Conservation (phyloP, 129 eudicot species). For the Centaurea solstitialis region DNA sequence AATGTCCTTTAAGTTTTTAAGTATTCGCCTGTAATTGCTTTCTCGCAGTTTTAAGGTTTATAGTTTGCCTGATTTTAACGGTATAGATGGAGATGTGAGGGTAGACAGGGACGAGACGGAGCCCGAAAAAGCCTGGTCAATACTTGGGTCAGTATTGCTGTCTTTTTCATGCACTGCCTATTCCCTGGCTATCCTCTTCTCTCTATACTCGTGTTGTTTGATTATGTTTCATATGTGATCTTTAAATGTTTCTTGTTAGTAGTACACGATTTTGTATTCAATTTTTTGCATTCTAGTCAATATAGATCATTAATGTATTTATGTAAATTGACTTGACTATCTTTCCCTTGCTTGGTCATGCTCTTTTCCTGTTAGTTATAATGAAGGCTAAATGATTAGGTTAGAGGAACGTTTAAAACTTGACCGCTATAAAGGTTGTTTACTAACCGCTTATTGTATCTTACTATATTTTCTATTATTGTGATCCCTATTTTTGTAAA, state of each 20-base stretch:
- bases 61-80: slow-evolving; percentile 5
- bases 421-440: too few species aligned
- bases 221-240: neutral
- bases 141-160: slow-evolving; percentile 18
- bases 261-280: neutral
- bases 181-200: slow-evolving; percentile 70
- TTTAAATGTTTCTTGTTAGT: neutral
- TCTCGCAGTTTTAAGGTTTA: neutral
- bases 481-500: too few species aligned
- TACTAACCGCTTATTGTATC: too few species aligned
- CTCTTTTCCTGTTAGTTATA: neutral
- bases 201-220: neutral
- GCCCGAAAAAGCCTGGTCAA: slow-evolving; percentile 48
- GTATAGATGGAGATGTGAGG: slow-evolving; percentile 23
- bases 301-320: neutral
- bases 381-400: neutral
- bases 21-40: neutral
- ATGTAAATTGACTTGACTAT: neutral
- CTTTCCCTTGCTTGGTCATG: neutral
- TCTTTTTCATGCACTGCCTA: slow-evolving; percentile 86
- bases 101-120: slow-evolving; percentile 72
- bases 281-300: neutral
- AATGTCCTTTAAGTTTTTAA: too few species aligned
- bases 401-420: too few species aligned
- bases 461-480: too few species aligned